phyloP scores from a whole-genome alignment of 2,329 filamentous ascomycete species.

The Neobulgaria alba region DNA sequence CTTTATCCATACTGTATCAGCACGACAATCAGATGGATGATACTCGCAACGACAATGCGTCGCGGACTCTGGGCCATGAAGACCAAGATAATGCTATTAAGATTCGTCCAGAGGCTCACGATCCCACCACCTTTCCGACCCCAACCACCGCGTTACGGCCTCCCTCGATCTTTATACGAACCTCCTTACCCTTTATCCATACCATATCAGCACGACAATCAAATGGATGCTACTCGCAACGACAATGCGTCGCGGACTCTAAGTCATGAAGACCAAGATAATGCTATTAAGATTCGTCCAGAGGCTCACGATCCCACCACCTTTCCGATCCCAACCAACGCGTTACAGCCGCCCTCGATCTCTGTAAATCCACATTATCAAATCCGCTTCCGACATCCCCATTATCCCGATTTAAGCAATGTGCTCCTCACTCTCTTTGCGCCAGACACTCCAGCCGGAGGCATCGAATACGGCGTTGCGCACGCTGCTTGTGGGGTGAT shows the following conservation, averaged over 20 bases:
- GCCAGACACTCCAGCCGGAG: conserved; percentile 7
- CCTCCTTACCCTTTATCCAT: too few species aligned
- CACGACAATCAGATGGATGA: too few species aligned
- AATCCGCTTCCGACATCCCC: conserved; percentile 11
- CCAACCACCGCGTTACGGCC: too few species aligned
- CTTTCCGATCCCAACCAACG: background rate
- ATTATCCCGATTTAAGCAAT: conserved; percentile 8
- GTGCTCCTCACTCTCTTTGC: conserved; percentile 11
- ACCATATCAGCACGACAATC: too few species aligned
- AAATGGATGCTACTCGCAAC: too few species aligned
- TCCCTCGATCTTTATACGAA: conserved; percentile 9
- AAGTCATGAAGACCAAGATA: too few species aligned
- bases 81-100: too few species aligned
- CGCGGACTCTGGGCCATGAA: too few species aligned
- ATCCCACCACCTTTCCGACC: background rate
- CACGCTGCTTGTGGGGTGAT: conserved; percentile 10
- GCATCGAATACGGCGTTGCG: conserved; percentile 9
- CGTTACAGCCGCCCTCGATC: too few species aligned
- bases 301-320: background rate
- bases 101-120: background rate
- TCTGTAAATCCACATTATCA: conserved; percentile 6
- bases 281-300: background rate
- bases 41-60: too few species aligned
- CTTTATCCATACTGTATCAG: too few species aligned
- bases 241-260: too few species aligned